phyloP scores from a whole-genome alignment of 129 eudicot species.

The Ambrosia artemisiifolia region DNA sequence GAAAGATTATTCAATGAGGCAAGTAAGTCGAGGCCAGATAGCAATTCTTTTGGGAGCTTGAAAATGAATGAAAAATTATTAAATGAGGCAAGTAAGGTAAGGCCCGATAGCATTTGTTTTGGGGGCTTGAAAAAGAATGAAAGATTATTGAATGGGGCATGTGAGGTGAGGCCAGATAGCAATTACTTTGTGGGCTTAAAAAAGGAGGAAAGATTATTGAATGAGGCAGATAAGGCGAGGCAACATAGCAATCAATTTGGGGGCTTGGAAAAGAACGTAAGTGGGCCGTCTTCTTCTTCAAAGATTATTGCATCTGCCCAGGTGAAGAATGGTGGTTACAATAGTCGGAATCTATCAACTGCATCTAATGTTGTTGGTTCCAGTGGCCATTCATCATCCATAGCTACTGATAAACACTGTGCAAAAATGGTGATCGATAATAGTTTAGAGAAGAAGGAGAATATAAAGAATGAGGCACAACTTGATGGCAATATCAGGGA shows the following conservation, averaged over 20 bases:
- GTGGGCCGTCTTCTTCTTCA: slow-evolving; percentile 24
- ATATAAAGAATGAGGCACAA: slow-evolving; percentile 14
- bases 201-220: slow-evolving; percentile 3
- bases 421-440: slow-evolving; percentile 22
- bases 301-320: slow-evolving; percentile 11
- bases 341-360: slow-evolving; percentile 19
- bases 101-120: slow-evolving; percentile 6
- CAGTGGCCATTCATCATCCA: slow-evolving; percentile 19
- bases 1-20: slow-evolving; percentile 18
- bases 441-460: slow-evolving; percentile 12
- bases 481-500: slow-evolving; percentile 21
- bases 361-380: slow-evolving; percentile 9
- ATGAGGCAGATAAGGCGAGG: too few relatives aligned
- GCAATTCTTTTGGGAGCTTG: slow-evolving; percentile 15
- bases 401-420: slow-evolving; percentile 14
- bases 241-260: slow-evolving; percentile 13
- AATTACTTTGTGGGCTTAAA: slow-evolving; percentile 12
- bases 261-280: slow-evolving; percentile 11
- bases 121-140: slow-evolving; percentile 18
- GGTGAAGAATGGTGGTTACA: slow-evolving; percentile 16
- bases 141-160: too few relatives aligned
- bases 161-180: background rate
- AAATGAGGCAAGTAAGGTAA: too few relatives aligned
- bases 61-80: background rate
- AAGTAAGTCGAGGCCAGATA: slow-evolving; percentile 21